Conservation (phyloP, 1,284 basidiomycete genomes). For the Baeospora myosura region DNA sequence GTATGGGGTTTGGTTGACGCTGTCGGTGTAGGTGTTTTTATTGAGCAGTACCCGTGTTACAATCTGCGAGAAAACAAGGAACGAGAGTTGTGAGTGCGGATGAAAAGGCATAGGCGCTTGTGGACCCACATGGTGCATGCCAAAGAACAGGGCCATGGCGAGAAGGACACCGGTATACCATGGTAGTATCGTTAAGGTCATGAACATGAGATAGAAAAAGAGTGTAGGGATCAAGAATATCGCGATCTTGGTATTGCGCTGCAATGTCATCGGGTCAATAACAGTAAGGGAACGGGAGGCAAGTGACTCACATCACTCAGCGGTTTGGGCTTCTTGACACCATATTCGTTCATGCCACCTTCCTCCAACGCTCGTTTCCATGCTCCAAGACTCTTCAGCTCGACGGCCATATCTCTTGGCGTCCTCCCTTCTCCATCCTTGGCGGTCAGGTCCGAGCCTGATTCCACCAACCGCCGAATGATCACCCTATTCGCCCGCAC, state of each 20-base stretch:
- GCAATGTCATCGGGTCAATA: constrained; percentile 8
- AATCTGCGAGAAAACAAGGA: constrained; percentile 42
- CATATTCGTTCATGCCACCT: constrained; percentile 73
- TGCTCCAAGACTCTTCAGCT: constrained; percentile 84
- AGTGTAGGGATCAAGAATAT: constrained; percentile 77
- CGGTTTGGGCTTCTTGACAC: constrained; percentile 59
- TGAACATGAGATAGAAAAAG: constrained; percentile 79
- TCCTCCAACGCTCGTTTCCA: constrained; percentile 87
- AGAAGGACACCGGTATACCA: constrained; percentile 87
- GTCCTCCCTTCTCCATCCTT: constrained; percentile 86
- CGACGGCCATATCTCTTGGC: constrained; percentile 89
- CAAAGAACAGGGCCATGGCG: constrained; percentile 80
- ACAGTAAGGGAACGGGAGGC: constrained; percentile 5
- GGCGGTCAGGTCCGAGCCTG: constrained; percentile 76
- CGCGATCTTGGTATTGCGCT: constrained; percentile 77
- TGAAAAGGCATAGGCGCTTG: constrained; percentile 6
- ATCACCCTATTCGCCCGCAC: constrained; percentile 88
- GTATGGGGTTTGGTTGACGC: constrained; percentile 77
- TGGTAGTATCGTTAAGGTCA: constrained; percentile 73
- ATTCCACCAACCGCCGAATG: constrained; percentile 79
- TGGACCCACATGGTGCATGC: constrained; percentile 85
- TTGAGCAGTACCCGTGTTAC: constrained; percentile 79
- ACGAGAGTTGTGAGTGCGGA: constrained; percentile 12
- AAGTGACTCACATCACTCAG: constrained; percentile 55
- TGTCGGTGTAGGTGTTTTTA: constrained; percentile 69